These are phyloP conservation scores for Dictyostelium firmibasis DNA, from an alignment of 78 protist species.

Conservation along the genomic window DNA sequence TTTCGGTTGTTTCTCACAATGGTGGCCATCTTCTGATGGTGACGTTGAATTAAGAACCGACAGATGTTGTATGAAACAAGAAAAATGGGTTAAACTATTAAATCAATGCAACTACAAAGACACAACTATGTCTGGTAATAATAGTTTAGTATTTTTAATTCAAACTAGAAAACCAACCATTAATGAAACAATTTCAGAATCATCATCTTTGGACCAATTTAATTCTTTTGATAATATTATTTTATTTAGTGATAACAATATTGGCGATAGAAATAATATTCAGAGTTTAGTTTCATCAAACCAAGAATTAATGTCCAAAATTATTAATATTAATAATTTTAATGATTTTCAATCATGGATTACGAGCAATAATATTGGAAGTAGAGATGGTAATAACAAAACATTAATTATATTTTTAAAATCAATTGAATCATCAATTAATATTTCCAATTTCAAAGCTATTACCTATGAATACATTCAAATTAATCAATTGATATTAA, in stretches of 20 bases:
- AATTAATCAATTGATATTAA: slow-evolving; percentile 26
- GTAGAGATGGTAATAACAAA: neutral
- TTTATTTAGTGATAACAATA: neutral
- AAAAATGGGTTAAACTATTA: neutral
- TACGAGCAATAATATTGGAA: neutral
- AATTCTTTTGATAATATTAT: neutral
- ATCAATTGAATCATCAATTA: neutral
- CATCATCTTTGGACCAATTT: neutral
- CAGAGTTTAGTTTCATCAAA: neutral
- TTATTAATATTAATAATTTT: neutral
- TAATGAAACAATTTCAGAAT: neutral
- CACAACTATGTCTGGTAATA: neutral
- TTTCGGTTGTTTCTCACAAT: slow-evolving; percentile 37
- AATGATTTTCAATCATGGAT: neutral
- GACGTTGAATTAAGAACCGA: neutral
- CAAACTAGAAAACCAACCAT: slow-evolving; percentile 5
- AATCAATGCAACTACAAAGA: neutral
- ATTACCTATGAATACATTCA: slow-evolving; percentile 8
- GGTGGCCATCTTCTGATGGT: slow-evolving; percentile 20
- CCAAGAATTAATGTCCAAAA: neutral
- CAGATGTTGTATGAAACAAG: neutral
- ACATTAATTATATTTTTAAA: neutral
- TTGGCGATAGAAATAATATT: neutral
- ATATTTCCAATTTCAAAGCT: neutral
- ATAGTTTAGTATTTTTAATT: neutral